Evolutionary conservation across 768 basidiomycete species (phyloP).

Genomic region (Cystofilobasidium capitatum): DNA sequence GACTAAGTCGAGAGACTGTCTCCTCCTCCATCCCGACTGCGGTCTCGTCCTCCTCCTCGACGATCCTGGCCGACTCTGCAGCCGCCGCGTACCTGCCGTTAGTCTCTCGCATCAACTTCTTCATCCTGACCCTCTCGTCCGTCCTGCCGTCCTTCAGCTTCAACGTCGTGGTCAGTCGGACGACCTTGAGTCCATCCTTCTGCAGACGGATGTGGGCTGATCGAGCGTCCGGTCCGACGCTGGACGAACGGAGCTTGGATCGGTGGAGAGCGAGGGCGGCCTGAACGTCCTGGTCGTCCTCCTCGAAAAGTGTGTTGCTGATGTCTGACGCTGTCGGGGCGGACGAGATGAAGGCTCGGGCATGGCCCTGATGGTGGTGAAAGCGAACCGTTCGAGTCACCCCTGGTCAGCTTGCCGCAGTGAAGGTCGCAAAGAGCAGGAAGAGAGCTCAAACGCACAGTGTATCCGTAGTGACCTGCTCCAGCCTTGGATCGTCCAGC

Average conservation of each 20-base stretch:
- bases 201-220: conserved; percentile 1
- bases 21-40: not conserved
- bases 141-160: not conserved
- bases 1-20: not conserved
- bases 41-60: not conserved
- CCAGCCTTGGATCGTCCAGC: conserved; percentile 17
- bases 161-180: not conserved
- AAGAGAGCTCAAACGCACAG: conserved; percentile 1
- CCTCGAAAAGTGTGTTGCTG: conserved; percentile 18
- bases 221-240: not conserved
- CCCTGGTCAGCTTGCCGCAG: not conserved
- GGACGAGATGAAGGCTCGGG: conserved; percentile 20
- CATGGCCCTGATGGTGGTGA: conserved; percentile 14
- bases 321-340: conserved; percentile 18
- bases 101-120: not conserved
- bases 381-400: not conserved
- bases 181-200: conserved; percentile 14
- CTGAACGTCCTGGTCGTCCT: conserved; percentile 21
- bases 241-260: not conserved
- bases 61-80: no score
- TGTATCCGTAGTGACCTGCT: conserved; percentile 13
- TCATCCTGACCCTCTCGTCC: not conserved
- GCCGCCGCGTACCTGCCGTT: not conserved
- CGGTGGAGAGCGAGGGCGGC: conserved; percentile 14
- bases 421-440: not conserved